Evolutionary conservation across 139 green algal species (phyloP).

Genomic region (Chloropicon primus): DNA sequence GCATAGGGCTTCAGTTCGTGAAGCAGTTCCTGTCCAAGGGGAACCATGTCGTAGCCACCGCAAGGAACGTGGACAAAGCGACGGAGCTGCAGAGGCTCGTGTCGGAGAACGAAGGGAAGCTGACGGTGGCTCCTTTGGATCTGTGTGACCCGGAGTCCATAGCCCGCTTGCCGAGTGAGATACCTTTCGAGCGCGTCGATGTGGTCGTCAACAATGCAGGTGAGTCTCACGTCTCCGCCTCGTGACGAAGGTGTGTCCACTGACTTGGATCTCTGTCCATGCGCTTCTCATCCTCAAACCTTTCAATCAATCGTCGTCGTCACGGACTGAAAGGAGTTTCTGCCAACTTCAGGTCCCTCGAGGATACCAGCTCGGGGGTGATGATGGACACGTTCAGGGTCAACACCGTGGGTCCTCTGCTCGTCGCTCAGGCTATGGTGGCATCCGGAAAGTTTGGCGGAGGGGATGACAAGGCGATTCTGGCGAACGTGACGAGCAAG

Average conservation of each 20-base stretch:
- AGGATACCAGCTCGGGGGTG: slow-evolving; percentile 18
- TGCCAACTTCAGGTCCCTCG: slow-evolving; percentile 15
- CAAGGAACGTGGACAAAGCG: not conserved
- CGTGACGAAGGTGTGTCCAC: too few relatives aligned
- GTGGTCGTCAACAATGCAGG: slow-evolving; percentile 34
- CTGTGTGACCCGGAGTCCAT: slow-evolving; percentile 1
- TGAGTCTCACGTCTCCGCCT: too few relatives aligned
- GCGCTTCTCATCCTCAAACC: too few relatives aligned
- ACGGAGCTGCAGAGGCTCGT: not conserved
- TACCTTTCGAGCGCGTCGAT: slow-evolving; percentile 15
- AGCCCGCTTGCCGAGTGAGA: slow-evolving; percentile 4
- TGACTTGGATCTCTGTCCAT: too few relatives aligned
- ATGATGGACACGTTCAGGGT: slow-evolving; percentile 26
- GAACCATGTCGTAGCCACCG: slow-evolving; percentile 2
- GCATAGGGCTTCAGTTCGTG: too few relatives aligned
- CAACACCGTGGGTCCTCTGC: slow-evolving; percentile 38
- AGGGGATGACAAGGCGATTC: not conserved
- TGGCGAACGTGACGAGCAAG: slow-evolving; percentile 21
- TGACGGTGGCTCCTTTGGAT: slow-evolving; percentile 3
- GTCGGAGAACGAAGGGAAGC: not conserved
- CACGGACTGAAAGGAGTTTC: too few relatives aligned
- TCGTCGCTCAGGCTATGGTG: slow-evolving; percentile 34
- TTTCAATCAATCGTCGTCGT: too few relatives aligned
- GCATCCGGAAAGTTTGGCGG: slow-evolving; percentile 19
- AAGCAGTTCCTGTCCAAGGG: slow-evolving; percentile 6